phyloP scores from a whole-genome alignment of 345 rosid species.

The Dimocarpus longan region DNA sequence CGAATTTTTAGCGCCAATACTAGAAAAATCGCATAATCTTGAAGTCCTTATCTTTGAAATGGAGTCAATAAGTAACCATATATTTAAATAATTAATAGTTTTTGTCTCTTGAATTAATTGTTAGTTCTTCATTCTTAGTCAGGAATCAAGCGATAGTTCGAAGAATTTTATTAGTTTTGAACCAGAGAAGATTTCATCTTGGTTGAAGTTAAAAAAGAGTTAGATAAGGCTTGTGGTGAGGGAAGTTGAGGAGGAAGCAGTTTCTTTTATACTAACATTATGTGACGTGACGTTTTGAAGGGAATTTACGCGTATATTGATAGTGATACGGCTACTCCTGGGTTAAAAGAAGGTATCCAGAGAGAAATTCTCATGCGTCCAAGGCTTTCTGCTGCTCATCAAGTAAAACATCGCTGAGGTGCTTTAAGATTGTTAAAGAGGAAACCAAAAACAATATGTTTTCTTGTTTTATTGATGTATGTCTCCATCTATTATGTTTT shows the following conservation, averaged over 20 bases:
- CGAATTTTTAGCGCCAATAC: neutral
- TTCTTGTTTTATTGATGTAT: no score
- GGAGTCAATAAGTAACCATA: neutral
- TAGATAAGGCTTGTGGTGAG: neutral
- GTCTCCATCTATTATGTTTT: no score
- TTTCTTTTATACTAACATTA: neutral
- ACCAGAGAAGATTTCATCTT: neutral
- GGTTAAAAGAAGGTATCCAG: no score
- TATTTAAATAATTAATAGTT: neutral
- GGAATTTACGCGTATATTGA: neutral
- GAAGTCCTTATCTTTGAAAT: neutral
- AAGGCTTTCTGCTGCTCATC: neutral
- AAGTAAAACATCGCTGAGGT: no score
- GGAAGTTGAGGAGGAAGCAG: neutral
- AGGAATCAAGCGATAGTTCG: neutral
- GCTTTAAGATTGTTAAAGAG: no score
- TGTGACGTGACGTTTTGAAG: neutral
- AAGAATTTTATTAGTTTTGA: neutral
- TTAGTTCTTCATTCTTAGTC: neutral
- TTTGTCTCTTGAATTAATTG: neutral
- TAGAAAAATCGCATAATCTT: neutral
- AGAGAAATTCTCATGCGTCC: conserved; percentile 11
- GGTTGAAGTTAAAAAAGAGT: neutral
- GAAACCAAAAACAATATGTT: no score
- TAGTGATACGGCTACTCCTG: no score